Conservation (phyloP, 108 stramenopile species). For the Craspedostauros australis region DNA sequence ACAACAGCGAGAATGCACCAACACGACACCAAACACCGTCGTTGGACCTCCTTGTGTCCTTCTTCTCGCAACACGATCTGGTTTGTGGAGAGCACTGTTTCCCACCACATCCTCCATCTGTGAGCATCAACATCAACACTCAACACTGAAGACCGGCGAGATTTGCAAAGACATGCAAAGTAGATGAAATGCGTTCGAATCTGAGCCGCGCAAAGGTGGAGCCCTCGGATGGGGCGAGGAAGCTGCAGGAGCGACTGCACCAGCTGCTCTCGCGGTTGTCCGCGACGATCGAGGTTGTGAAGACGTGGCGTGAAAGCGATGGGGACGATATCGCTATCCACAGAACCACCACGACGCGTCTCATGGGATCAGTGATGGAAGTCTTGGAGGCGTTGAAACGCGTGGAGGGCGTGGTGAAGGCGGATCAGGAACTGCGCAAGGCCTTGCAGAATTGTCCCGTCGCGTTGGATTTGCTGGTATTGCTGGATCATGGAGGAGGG, state of each 20-base stretch:
- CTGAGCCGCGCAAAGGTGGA: neutral
- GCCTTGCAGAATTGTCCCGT: conserved; percentile 56
- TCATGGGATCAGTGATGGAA: conserved; percentile 46
- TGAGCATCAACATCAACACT: no score
- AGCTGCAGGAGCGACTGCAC: conserved; percentile 60
- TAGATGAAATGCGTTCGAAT: no score
- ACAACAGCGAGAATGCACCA: no score
- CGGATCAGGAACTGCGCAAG: conserved; percentile 37
- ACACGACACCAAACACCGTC: no score
- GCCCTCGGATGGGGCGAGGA: conserved; percentile 18
- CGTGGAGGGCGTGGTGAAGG: conserved; percentile 58
- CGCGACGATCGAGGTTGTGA: conserved; percentile 48
- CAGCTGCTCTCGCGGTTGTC: conserved; percentile 47
- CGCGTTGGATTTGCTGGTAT: conserved; percentile 73
- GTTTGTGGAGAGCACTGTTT: no score
- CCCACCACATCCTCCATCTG: no score
- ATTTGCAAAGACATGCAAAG: no score
- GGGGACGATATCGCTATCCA: conserved; percentile 64
- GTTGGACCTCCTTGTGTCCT: no score
- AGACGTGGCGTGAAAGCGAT: conserved; percentile 60
- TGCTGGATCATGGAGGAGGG: conserved; percentile 62
- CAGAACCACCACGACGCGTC: conserved; percentile 50
- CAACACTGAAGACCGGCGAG: no score
- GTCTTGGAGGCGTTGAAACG: conserved; percentile 35
- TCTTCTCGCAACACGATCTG: no score